Base-by-base conservation (phyloP, 2,329 filamentous ascomycete genomes). In the Dactylellina cionopaga region DNA sequence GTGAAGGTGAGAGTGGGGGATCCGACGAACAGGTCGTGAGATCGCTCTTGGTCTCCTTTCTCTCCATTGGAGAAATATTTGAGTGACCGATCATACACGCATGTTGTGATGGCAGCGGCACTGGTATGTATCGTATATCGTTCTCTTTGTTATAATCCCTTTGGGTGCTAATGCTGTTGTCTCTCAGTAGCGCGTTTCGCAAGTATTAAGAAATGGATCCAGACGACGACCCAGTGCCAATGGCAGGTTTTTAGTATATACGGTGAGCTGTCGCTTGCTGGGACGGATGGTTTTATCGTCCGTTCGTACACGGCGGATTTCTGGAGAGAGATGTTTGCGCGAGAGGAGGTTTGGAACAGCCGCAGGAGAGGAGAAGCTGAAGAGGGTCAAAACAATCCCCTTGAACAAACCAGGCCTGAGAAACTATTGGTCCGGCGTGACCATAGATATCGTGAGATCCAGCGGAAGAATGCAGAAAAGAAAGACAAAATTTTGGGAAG, bases 391-490 rank as follows among this genome's bases (percentile, higher is more conserved):
- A 58, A 63, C 49, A 63, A 60, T 52, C 44, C n/a, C 33, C 43
- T n/a, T n/a, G n/a, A 66, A 41, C 41, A 51, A 33, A 43, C 58
- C 44, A 58, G 51, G 31, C 10, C 51, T 51, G 47, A 37, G 49
- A 63, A 71, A 71, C 66, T 27, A 71, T 71, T 71, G 66, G 66
- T 63, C 66, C 58, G 44, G 55, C 51, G 37, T 29, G 56, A 49
- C 66, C 44, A 58, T 19, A 56, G 51, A 66, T 56, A 71, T 71
- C 66, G 56, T 71, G 66, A 71, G 66, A 71, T 71, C 58, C 56
- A 33, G 56, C 44, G 68, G 51, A 72, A 72, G 52, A 72, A 63
- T 54, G 59, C 68, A 59, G 65, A 65, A 66, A 56, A 55, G 65
- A 72, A 59, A 72, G 59, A 72, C 59, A 72, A 65, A n/a, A 59